Conservation (phyloP, 208 protist species). For the Hexamita inflata region DNA sequence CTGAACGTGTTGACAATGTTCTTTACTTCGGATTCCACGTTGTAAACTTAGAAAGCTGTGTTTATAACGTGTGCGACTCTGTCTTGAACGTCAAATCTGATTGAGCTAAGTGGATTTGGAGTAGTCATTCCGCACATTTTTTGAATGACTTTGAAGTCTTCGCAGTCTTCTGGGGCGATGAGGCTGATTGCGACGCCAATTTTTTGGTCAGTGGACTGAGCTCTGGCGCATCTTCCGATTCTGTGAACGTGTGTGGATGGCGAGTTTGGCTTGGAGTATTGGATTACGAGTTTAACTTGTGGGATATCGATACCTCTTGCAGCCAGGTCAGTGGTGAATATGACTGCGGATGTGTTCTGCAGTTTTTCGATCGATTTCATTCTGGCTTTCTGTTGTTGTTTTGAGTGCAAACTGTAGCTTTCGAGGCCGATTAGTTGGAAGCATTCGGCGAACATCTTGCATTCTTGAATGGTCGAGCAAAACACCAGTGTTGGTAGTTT, state of each 20-base stretch:
- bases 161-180: background rate
- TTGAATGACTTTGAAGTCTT: background rate
- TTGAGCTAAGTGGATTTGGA: no score
- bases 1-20: no score
- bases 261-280: background rate
- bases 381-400: background rate
- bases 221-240: constrained; percentile 6
- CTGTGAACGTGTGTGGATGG: constrained; percentile 2
- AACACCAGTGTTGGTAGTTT: background rate
- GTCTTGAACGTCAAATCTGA: no score
- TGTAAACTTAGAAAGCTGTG: no score
- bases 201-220: background rate
- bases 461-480: background rate
- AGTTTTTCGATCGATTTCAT: background rate
- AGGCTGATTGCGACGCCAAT: background rate
- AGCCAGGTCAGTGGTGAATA: constrained; percentile 1
- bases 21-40: no score
- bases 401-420: background rate
- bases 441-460: background rate
- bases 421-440: background rate
- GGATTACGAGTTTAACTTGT: background rate
- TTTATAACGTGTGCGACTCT: no score
- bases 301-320: constrained; percentile 26
- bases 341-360: background rate
- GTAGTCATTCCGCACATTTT: no score